A percentile compares a stretch with the other conserved stretches of the same genome.
Evolutionary conservation across 2,329 filamentous ascomycete species (phyloP).

Genomic region (Nemania abortiva): DNA sequence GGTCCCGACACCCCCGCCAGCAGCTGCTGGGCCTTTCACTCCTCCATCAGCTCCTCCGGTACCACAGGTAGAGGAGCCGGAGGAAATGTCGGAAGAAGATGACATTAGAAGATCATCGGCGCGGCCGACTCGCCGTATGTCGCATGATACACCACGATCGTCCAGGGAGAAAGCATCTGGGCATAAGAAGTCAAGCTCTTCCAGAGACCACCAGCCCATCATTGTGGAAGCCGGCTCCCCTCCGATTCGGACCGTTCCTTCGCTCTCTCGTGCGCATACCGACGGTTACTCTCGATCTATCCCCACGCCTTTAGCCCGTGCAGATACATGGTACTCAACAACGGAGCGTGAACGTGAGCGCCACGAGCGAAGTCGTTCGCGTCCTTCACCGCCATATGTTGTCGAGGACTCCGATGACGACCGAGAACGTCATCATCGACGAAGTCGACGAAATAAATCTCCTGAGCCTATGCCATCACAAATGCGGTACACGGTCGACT

Average conservation of each 20-base stretch:
- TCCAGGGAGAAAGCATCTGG: conserved; percentile 48
- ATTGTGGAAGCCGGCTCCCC: conserved; percentile 41
- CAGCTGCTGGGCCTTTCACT: conserved; percentile 41
- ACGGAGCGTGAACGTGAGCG: conserved; percentile 43
- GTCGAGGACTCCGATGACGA: conserved; percentile 48
- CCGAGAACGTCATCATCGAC: conserved; percentile 43
- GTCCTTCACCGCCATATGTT: conserved; percentile 25
- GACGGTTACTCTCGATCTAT: conserved; percentile 45
- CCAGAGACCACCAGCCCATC: conserved; percentile 44
- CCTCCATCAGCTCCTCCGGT: conserved; percentile 41
- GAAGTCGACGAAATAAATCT: conserved; percentile 44
- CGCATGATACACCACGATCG: conserved; percentile 47
- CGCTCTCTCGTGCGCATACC: conserved; percentile 44
- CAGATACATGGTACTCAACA: conserved; percentile 43
- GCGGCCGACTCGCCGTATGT: conserved; percentile 47
- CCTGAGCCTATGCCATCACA: conserved; percentile 40
- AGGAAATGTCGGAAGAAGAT: conserved; percentile 46
- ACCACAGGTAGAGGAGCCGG: conserved; percentile 36
- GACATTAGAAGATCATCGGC: conserved; percentile 46
- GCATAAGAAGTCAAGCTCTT: conserved; percentile 46
- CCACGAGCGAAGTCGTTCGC: conserved; percentile 39
- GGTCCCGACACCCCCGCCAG: conserved; percentile 52
- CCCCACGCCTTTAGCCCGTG: conserved; percentile 39
- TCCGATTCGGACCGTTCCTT: conserved; percentile 33
- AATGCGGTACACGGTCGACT: conserved; percentile 30